Evolutionary conservation across 257 asterid genomes (phyloP).

Genomic region (Dorcoceras hygrometricum): DNA sequence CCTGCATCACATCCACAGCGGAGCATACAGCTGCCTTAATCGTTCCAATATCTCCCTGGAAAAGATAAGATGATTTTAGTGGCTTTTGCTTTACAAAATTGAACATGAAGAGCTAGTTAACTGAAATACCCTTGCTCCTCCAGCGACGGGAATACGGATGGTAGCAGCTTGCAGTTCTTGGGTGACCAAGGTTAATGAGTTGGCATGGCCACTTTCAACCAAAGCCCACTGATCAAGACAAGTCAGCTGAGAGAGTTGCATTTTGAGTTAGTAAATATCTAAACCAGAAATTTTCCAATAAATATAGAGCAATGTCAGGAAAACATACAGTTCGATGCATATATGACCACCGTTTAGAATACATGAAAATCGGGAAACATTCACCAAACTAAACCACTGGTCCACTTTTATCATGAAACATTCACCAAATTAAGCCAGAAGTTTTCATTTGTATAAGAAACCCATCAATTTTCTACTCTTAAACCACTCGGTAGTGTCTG

Average conservation of each 20-base stretch:
- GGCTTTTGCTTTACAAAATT: conserved; percentile 8
- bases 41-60: conserved; percentile 62
- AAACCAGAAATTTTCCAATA: conserved; percentile 7
- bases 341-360: conserved; percentile 8
- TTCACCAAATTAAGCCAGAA: too few species aligned
- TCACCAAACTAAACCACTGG: too few species aligned
- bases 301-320: conserved; percentile 3
- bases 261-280: conserved; percentile 11
- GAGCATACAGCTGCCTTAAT: conserved; percentile 67
- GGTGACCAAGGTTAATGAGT: conserved; percentile 50
- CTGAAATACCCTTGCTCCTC: conserved; percentile 68
- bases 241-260: conserved; percentile 40
- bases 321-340: conserved; percentile 5
- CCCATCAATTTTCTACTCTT: too few species aligned
- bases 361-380: not conserved
- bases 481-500: too few species aligned
- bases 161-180: conserved; percentile 69
- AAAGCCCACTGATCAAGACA: conserved; percentile 72
- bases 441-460: too few species aligned
- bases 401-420: too few species aligned
- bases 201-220: conserved; percentile 59
- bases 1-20: conserved; percentile 76
- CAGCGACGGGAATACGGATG: conserved; percentile 70
- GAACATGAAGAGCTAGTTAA: conserved; percentile 21
- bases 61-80: conserved; percentile 20